Evolutionary conservation across 2,329 filamentous ascomycete genomes (phyloP).

Genomic region (Kalmusia sp.): DNA sequence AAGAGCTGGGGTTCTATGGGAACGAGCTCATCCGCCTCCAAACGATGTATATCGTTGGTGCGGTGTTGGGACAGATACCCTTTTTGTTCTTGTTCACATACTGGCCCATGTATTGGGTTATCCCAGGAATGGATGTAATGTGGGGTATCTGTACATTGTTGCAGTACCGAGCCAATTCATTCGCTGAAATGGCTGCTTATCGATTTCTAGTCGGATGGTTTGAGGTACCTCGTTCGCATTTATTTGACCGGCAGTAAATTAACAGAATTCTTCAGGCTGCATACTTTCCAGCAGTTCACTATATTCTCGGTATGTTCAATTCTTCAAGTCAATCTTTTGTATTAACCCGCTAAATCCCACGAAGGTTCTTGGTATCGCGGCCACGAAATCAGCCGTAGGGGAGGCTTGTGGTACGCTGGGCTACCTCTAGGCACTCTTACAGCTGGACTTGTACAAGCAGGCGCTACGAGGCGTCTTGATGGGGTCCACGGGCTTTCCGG

Average conservation of each 20-base stretch:
- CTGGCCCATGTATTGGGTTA: slow-evolving; percentile 56
- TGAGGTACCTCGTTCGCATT: slow-evolving; percentile 37
- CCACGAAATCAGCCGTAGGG: slow-evolving; percentile 52
- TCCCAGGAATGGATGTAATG: slow-evolving; percentile 59
- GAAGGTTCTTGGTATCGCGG: slow-evolving; percentile 59
- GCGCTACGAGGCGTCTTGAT: slow-evolving; percentile 61
- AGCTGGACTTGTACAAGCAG: slow-evolving; percentile 55
- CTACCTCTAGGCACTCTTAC: slow-evolving; percentile 61
- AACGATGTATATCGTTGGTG: slow-evolving; percentile 60
- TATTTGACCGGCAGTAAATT: too few relatives aligned
- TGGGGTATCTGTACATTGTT: slow-evolving; percentile 66
- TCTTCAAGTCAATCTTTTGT: background rate
- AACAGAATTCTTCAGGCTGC: slow-evolving; percentile 27
- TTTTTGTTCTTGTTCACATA: slow-evolving; percentile 59
- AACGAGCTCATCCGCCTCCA: slow-evolving; percentile 64
- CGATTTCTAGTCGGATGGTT: slow-evolving; percentile 64
- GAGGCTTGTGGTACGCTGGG: slow-evolving; percentile 61
- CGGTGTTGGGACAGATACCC: slow-evolving; percentile 60
- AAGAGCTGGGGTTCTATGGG: slow-evolving; percentile 59
- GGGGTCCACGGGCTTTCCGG: slow-evolving; percentile 52
- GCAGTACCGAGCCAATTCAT: slow-evolving; percentile 59
- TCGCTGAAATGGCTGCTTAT: slow-evolving; percentile 60
- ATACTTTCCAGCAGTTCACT: slow-evolving; percentile 47
- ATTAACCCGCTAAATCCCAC: slow-evolving; percentile 2
- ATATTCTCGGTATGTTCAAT: slow-evolving; percentile 28